Base-by-base conservation (phyloP, 108 stramenopile genomes). In the Pinguiococcus pyrenoidosus region DNA sequence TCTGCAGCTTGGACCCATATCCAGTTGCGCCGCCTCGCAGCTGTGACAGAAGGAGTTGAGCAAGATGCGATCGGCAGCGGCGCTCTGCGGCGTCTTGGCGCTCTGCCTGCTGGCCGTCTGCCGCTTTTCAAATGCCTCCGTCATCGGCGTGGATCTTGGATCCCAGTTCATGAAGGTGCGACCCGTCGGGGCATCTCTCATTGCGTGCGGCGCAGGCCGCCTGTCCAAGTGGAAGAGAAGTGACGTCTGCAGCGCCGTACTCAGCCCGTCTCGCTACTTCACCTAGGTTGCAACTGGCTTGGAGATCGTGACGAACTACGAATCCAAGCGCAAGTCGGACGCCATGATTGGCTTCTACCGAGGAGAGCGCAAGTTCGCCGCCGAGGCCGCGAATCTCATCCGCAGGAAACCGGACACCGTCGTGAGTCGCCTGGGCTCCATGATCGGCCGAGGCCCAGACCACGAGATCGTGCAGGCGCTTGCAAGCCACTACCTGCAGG, bases 291-390 rank as follows among this genome's bases (percentile, higher is more conserved):
- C 90, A 43, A 82, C 83, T 35, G 88, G 92, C 12, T 66, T 98
- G 60, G 91, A 93, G 60, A 97, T 99, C 73, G 93, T 99, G 1
- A 94, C 92, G 43, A 99, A 99, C 72, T 50, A 83, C 46, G 89
- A 93, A 45, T 83, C 89, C 37, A 97, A 99, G 72, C 82, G 98
- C 44, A 97, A 94, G 74, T 97, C 95, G 23, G 90, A 91, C 52
- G 82, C 87, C 64, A 87, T 89, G 73, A 76, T 99, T 37, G 77
- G 89, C 29, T 99, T 99, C 65, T 89, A 92, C 62, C 64, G 79
- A 33, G 85, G 86, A 17, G 78, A 82, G 22, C 79, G 95, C 1
- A 81, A 89, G 46, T 99, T 85, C 69, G 93, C 87, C 13, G 79
- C 83, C 51, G n/a, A n/a, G n/a, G n/a, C n/a, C n/a, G n/a, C n/a